Evolutionary conservation across 1,284 basidiomycete genomes (phyloP), one percentile per base, ranked within the genome.

Genomic region (Microbotryomycetes sp.): DNA sequence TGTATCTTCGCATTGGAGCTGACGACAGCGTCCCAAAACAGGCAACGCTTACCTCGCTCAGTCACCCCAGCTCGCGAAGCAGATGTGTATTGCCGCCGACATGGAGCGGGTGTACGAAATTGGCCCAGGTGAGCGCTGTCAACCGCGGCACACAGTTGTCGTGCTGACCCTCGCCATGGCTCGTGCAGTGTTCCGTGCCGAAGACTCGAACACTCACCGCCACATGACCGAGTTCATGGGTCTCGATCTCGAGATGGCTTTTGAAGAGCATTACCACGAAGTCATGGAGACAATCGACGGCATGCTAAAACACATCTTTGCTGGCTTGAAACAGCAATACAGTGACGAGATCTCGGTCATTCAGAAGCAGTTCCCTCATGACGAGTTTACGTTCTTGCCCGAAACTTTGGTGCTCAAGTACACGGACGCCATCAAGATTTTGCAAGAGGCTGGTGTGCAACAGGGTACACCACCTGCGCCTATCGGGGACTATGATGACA

Each of bases 151-250:
- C 22, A 15, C 26, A 28, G 16, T 6, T 3, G 22, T 53, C 45
- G 30, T 30, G 52, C 55, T 49, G 42, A 54, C 25, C 54, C 51
- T 48, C 53, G 45, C 3, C 52, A 57, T 45, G 52, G 19, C 46
- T 30, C 19, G 12, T 7, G 7, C 54, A 49, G 92, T 97, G 54
- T 98, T 98, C 81, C 89, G 94, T 68, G 94, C 94, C n/a, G 94
- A 98, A 77, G 86, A 97, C 77, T 89, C 92, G 48, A 94, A 96
- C 77, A 97, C 94, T 4, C 90, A 97, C 76, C 87, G 96, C 58
- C 96, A 99, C 80, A 83, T 99, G 80, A 99, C 96, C 50, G 96
- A 99, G 77, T 99, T 97, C 78, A 89, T 92, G 70, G 96, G 96
- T 54, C 86, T 99, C 70, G 96, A 99, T 88, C 82, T 99, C 70